A percentile compares a stretch with the other conserved stretches of the same genome.
These are phyloP conservation scores for Clarkia xantiana DNA, from an alignment of 345 rosid species.

Conservation along the genomic window DNA sequence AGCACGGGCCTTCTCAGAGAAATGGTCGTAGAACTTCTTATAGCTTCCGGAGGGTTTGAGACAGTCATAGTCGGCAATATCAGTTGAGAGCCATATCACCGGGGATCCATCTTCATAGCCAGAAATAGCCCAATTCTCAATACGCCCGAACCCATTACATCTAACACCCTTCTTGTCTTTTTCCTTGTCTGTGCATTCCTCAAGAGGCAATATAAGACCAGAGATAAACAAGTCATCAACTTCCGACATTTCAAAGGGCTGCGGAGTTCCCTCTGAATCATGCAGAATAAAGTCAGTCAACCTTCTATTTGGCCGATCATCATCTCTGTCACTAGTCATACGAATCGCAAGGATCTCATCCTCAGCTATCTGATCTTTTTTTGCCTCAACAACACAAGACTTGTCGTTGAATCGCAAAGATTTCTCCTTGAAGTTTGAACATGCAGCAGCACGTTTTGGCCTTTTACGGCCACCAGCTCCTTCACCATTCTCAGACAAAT, in stretches of 20 bases:
- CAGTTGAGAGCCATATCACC: conserved; percentile 52
- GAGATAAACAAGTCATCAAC: conserved; percentile 33
- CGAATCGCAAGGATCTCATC: conserved; percentile 38
- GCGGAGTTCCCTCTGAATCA: conserved; percentile 19
- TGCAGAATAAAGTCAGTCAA: conserved; percentile 37
- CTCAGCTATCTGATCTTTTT: conserved; percentile 27
- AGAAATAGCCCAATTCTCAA: conserved; percentile 49
- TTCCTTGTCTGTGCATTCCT: conserved; percentile 23
- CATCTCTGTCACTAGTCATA: conserved; percentile 18
- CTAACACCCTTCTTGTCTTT: conserved; percentile 34
- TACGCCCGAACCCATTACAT: conserved; percentile 38
- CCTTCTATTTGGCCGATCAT: conserved; percentile 34
- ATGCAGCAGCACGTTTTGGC: conserved; percentile 73
- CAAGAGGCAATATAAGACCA: conserved; percentile 36
- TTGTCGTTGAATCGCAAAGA: conserved; percentile 24
- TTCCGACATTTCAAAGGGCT: conserved; percentile 40
- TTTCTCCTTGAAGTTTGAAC: conserved; percentile 51
- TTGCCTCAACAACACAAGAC: conserved; percentile 30
- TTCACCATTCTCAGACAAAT: conserved; percentile 13
- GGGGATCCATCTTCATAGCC: conserved; percentile 61
- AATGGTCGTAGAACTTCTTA: conserved; percentile 31
- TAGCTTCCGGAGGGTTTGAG: conserved; percentile 38
- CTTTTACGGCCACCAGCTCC: conserved; percentile 20
- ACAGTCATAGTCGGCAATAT: conserved; percentile 44
- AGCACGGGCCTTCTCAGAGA: conserved; percentile 43